phyloP scores from a whole-genome alignment of 768 basidiomycete genomes.

The Suillus subluteus region DNA sequence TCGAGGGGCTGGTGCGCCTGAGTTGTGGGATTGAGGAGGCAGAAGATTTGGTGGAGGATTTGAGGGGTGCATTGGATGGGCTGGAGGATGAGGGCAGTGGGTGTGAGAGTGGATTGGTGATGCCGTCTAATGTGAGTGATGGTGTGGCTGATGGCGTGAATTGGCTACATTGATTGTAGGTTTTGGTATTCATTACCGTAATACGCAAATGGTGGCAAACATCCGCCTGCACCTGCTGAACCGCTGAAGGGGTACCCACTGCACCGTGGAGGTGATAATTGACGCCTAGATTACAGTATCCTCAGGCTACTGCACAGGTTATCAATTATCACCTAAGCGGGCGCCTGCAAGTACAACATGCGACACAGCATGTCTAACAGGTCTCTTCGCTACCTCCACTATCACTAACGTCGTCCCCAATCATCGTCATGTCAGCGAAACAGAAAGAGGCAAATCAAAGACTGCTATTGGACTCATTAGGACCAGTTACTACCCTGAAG shows the following conservation, averaged over 20 bases:
- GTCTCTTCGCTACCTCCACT: not conserved
- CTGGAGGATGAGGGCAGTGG: conserved; percentile 45
- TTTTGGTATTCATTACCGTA: not conserved
- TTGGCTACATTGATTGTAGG: not conserved
- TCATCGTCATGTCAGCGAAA: not conserved
- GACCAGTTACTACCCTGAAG: not conserved
- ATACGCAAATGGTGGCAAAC: no score
- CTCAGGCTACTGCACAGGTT: not conserved
- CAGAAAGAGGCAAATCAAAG: not conserved
- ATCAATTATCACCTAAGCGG: not conserved
- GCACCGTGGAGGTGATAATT: not conserved
- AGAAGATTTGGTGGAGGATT: conserved; percentile 53
- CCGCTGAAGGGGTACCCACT: no score
- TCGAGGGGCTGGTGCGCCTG: conserved; percentile 78
- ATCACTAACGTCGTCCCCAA: not conserved
- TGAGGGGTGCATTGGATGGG: conserved; percentile 50
- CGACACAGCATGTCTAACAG: not conserved
- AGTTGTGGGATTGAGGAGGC: conserved; percentile 93
- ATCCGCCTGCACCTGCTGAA: no score
- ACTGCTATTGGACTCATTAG: not conserved
- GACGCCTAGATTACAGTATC: not conserved
- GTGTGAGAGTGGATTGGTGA: not conserved
- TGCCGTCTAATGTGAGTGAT: not conserved
- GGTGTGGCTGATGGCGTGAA: no score
- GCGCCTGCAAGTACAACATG: not conserved